Percentiles rank a stretch among this genome's conserved stretches.
Evolutionary conservation across 1,284 basidiomycete genomes (phyloP).

Genomic region (Puccinia hordei): DNA sequence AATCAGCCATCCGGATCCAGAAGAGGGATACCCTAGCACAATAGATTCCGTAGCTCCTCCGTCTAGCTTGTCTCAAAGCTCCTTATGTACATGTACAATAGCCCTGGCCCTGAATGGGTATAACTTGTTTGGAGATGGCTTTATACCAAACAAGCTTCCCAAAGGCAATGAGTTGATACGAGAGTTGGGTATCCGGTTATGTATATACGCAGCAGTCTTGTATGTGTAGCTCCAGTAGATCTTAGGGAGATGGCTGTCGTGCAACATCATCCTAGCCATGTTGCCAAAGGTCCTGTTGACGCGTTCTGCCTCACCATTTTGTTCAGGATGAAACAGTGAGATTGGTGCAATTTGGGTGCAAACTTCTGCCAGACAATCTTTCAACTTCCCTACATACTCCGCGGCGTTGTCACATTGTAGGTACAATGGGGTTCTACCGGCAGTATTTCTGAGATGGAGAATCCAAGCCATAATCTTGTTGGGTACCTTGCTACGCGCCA

Average conservation of each 20-base stretch:
- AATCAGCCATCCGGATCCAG: too few relatives aligned
- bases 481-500: neutral
- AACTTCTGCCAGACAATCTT: too few relatives aligned
- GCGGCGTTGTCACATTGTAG: too few relatives aligned
- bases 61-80: too few relatives aligned
- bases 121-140: neutral
- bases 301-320: conserved; percentile 12
- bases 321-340: neutral
- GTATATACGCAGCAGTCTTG: neutral
- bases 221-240: conserved; percentile 11
- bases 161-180: neutral
- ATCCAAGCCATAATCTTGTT: neutral
- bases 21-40: too few relatives aligned
- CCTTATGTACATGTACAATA: too few relatives aligned
- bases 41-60: too few relatives aligned
- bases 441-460: too few relatives aligned
- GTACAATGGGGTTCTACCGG: too few relatives aligned
- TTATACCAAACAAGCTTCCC: neutral
- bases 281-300: conserved; percentile 7
- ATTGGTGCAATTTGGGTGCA: neutral
- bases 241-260: neutral
- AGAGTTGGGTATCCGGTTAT: neutral
- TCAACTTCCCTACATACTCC: neutral
- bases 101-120: neutral
- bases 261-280: conserved; percentile 6